Base-by-base conservation (phyloP, 2,329 filamentous ascomycete species). In the Ceratocystis harringtonii region DNA sequence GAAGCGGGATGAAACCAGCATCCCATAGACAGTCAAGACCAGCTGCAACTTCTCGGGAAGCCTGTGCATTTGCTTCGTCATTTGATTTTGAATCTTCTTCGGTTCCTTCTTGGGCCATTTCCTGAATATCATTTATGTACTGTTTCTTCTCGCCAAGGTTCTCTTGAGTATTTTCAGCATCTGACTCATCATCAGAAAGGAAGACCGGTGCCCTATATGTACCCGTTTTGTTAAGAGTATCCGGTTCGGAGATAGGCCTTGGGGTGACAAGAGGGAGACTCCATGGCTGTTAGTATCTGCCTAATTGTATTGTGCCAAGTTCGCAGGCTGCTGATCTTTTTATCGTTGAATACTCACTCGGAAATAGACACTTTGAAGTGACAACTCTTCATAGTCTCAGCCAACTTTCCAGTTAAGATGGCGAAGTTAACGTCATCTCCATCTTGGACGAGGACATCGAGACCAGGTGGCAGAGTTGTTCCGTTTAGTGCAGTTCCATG, bases 401-500 rank as follows among this genome's bases (percentile, higher is more conserved):
- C 50, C 6, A 64, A 63, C 12, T 65, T 60, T 36, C 65, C 63
- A 22, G 65, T 68, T 1, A 63, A 48, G 45, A 65, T 64, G n/a
- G 62, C 64, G 48, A 66, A 64, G 3, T 62, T 62, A 25, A 68
- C 52, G 3, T 57, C 25, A 52, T 68, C 66, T 17, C 45, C 63
- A 12, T 58, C 50, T 8, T 65, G 45, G 5, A 66, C 43, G 5
- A 58, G 57, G 50, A 66, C 52, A 7, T 60, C 61, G 25, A 67
- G 36, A 3, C 50, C 52, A 2, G 63, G 45, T 5, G 57, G 44
- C 0, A 67, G 43, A 10, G 61, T 43, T 28, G 25, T 64, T 8
- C 61, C 63, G 19, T 68, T 67, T 8, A 68, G 57, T 25, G 64
- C 43, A 6, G 67, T 68, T 32, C 67, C 67, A n/a, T 68, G 67